These are phyloP conservation scores for Acacia confusa DNA, from an alignment of 306 rosid genomes.

Conservation along the genomic window DNA sequence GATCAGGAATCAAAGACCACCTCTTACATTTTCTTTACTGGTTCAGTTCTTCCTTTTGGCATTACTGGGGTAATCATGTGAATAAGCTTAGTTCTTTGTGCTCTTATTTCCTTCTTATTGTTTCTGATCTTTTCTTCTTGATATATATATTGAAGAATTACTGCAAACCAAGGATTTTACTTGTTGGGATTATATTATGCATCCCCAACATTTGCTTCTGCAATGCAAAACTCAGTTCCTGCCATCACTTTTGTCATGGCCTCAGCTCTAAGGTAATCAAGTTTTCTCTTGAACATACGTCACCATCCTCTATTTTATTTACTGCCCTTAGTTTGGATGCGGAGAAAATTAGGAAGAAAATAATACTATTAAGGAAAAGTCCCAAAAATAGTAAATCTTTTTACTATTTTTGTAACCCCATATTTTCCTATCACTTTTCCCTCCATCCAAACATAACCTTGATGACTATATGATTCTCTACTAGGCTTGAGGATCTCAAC, in stretches of 20 bases:
- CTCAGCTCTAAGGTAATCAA: conserved; percentile 50
- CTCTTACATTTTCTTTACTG: conserved; percentile 58
- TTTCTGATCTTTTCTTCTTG: conserved; percentile 15
- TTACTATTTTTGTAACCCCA: too few species aligned
- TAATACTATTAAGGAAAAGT: too few species aligned
- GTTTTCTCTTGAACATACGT: background rate
- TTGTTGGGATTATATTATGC: conserved; percentile 67
- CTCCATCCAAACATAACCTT: background rate
- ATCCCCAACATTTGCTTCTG: conserved; percentile 80
- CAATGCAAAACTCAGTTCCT: conserved; percentile 76
- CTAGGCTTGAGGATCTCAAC: conserved; percentile 59
- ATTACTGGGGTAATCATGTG: conserved; percentile 58
- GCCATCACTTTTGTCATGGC: conserved; percentile 71
- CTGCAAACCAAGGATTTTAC: conserved; percentile 81
- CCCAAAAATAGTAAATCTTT: too few species aligned
- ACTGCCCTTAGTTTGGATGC: too few species aligned
- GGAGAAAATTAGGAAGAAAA: too few species aligned
- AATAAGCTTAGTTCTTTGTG: background rate
- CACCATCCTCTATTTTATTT: background rate
- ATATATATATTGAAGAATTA: conserved; percentile 43
- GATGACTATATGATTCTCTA: background rate
- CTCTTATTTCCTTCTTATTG: conserved; percentile 13
- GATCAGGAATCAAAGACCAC: conserved; percentile 67
- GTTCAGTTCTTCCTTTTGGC: conserved; percentile 73
- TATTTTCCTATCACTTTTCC: too few species aligned